Percentiles rank a stretch among this genome's conserved stretches.
Conservation (phyloP, 495 filamentous ascomycete species). For the Diplogelasinospora grovesii region DNA sequence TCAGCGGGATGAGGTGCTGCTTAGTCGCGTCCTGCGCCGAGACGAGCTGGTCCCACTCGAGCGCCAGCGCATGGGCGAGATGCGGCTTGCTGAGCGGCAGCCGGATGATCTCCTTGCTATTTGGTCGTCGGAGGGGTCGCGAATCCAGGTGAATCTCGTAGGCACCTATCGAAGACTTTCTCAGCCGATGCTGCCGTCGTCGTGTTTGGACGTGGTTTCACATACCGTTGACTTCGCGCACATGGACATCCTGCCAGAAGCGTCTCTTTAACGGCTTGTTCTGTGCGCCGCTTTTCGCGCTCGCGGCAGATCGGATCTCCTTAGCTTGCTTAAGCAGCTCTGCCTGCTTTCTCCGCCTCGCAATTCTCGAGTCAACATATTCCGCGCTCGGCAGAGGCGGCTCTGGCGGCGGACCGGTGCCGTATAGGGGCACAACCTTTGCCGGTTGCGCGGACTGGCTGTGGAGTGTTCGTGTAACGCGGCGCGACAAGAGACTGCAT, state of each 20-base stretch:
- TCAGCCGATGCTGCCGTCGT: too few species aligned
- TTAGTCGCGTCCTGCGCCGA: conserved; percentile 70
- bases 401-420: conserved; percentile 77
- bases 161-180: too few species aligned
- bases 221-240: conserved; percentile 48
- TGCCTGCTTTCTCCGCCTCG: conserved; percentile 45
- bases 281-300: conserved; percentile 7
- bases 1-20: conserved; percentile 82
- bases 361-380: conserved; percentile 33
- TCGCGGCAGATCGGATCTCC: conserved; percentile 30
- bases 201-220: too few species aligned
- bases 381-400: conserved; percentile 54
- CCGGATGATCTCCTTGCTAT: conserved; percentile 55
- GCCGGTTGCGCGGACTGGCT: conserved; percentile 33
- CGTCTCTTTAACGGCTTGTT: conserved; percentile 48
- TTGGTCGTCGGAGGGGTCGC: conserved; percentile 70
- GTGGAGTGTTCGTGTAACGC: conserved; percentile 35
- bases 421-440: conserved; percentile 58
- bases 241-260: conserved; percentile 77
- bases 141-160: conserved; percentile 73
- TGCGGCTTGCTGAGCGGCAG: conserved; percentile 69
- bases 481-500: too few species aligned
- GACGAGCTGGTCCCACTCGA: conserved; percentile 86
- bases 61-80: conserved; percentile 77
- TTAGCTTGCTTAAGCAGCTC: conserved; percentile 44